Evolutionary conservation across 179 eudicot species (phyloP).

Genomic region (Sideroxylon spinosum): DNA sequence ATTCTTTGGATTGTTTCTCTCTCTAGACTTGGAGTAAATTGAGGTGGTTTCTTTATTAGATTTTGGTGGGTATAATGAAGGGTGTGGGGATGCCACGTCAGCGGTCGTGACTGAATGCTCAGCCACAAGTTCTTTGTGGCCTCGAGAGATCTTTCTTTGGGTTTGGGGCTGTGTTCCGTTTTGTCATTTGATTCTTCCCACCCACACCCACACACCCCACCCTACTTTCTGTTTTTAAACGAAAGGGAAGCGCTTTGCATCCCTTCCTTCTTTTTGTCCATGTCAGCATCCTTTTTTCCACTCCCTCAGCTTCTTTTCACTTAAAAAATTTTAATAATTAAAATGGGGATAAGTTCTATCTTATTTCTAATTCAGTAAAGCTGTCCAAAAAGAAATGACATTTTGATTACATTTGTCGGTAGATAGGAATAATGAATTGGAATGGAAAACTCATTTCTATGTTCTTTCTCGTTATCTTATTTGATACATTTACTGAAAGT

Average conservation of each 20-base stretch:
- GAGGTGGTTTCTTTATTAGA: background rate
- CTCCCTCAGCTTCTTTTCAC: background rate
- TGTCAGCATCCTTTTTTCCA: constrained; percentile 25
- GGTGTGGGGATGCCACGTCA: constrained; percentile 33
- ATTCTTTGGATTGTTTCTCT: background rate
- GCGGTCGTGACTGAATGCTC: constrained; percentile 22
- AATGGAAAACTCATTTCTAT: too few relatives aligned
- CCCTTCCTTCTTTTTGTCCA: constrained; percentile 23
- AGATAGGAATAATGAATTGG: too few relatives aligned
- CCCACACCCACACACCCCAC: background rate
- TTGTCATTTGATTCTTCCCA: constrained; percentile 19
- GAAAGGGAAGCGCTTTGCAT: background rate
- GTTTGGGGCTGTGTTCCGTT: constrained; percentile 15
- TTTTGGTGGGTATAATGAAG: background rate
- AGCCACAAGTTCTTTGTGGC: constrained; percentile 57
- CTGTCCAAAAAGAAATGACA: too few relatives aligned
- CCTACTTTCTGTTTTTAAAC: background rate
- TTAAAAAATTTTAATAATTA: too few relatives aligned
- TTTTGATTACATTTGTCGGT: too few relatives aligned
- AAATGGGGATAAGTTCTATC: too few relatives aligned
- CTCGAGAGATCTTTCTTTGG: constrained; percentile 21
- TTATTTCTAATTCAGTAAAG: too few relatives aligned
- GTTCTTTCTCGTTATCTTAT: too few relatives aligned
- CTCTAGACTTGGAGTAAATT: background rate
- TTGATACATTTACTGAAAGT: too few relatives aligned